A percentile compares a stretch with the other conserved stretches of the same genome.
Evolutionary conservation across 805 yeast species (phyloP).

Genomic region (Wickerhamomyces pijperi): DNA sequence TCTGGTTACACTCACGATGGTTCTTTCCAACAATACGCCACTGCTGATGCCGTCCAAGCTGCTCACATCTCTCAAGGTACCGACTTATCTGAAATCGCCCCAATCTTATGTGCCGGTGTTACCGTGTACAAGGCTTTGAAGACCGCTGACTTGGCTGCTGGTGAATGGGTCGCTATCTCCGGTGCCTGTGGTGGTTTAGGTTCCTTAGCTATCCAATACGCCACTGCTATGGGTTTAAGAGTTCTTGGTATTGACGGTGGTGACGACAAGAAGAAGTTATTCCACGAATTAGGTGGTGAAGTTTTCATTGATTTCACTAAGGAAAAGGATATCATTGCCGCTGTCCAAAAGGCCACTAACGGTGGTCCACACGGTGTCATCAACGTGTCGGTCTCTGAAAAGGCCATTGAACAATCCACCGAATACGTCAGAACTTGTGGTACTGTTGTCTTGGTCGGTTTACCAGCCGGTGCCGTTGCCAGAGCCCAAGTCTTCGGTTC

Average conservation of each 20-base stretch:
- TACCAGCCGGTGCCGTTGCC: conserved; percentile 51
- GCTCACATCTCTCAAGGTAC: conserved; percentile 51
- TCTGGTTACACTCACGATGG: conserved; percentile 88
- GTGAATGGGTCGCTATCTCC: conserved; percentile 66
- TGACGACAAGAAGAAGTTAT: conserved; percentile 48
- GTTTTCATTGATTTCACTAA: conserved; percentile 45
- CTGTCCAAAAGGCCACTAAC: conserved; percentile 35
- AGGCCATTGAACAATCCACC: conserved; percentile 37
- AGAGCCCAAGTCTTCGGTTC: conserved; percentile 40
- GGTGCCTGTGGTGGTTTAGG: conserved; percentile 85
- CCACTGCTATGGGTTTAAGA: conserved; percentile 65
- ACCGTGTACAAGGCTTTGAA: conserved; percentile 62
- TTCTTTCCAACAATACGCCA: conserved; percentile 81
- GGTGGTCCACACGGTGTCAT: conserved; percentile 58
- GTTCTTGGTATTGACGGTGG: conserved; percentile 73
- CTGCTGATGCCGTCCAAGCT: conserved; percentile 70
- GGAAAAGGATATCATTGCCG: conserved; percentile 40
- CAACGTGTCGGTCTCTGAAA: conserved; percentile 33
- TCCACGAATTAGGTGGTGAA: conserved; percentile 55
- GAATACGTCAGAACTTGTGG: conserved; percentile 51
- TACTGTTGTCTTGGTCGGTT: conserved; percentile 49
- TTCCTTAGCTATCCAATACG: conserved; percentile 68
- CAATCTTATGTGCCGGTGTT: conserved; percentile 31
- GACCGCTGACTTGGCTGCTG: conserved; percentile 46
- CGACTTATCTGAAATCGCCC: conserved; percentile 48